These are phyloP conservation scores for Hansenula sp. DNA, from an alignment of 1,139 yeast genomes.

Conservation along the genomic window DNA sequence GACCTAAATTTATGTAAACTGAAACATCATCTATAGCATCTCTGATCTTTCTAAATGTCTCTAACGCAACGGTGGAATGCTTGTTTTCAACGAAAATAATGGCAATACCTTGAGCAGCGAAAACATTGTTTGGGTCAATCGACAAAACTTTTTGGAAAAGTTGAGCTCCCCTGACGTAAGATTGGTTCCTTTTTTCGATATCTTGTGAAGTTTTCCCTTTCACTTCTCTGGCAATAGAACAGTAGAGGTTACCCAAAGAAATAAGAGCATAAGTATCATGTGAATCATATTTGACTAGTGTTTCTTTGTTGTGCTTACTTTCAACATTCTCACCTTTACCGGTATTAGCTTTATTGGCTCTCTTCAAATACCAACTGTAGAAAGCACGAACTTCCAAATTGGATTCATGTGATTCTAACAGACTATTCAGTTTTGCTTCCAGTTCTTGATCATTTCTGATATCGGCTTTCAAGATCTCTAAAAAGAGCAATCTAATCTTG, in stretches of 20 bases:
- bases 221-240: slow-evolving; percentile 75
- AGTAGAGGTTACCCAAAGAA: slow-evolving; percentile 85
- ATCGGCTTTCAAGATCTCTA: slow-evolving; percentile 35
- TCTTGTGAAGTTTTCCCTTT: slow-evolving; percentile 51
- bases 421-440: slow-evolving; percentile 46
- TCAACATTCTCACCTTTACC: slow-evolving; percentile 54
- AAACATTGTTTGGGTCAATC: slow-evolving; percentile 80
- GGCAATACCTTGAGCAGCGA: slow-evolving; percentile 98
- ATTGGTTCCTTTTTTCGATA: slow-evolving; percentile 66
- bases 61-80: slow-evolving; percentile 72
- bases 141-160: slow-evolving; percentile 84
- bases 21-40: slow-evolving; percentile 86
- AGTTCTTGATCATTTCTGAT: slow-evolving; percentile 40
- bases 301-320: slow-evolving; percentile 77
- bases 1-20: slow-evolving; percentile 82
- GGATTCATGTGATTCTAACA: slow-evolving; percentile 52
- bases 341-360: slow-evolving; percentile 38
- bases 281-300: slow-evolving; percentile 75
- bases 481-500: slow-evolving; percentile 62
- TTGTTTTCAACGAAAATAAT: slow-evolving; percentile 88
- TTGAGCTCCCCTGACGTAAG: slow-evolving; percentile 85
- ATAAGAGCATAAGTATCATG: slow-evolving; percentile 89
- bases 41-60: slow-evolving; percentile 82
- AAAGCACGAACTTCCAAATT: slow-evolving; percentile 85
- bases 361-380: slow-evolving; percentile 85